Conservation (phyloP, 2,329 filamentous ascomycete genomes). For the Sclerotinia subarctica region DNA sequence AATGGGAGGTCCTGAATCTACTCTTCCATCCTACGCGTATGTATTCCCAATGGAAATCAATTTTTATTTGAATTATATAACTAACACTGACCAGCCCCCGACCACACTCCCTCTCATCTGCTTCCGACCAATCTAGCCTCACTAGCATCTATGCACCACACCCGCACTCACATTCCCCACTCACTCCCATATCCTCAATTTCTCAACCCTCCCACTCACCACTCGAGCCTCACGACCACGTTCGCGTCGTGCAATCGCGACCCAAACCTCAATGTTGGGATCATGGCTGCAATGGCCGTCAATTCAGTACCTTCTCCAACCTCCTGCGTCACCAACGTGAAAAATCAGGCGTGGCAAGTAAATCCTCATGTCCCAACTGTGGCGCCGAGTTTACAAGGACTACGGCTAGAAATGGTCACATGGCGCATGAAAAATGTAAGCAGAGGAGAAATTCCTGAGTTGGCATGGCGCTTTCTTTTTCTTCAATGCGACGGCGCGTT, state of each 20-base stretch:
- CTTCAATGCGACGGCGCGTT: neutral
- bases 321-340: slow-evolving; percentile 88
- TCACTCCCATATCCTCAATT: slow-evolving; percentile 3
- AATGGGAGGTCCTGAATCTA: slow-evolving; percentile 25
- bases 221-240: slow-evolving; percentile 41
- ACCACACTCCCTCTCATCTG: slow-evolving; percentile 36
- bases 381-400: slow-evolving; percentile 92
- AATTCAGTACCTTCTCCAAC: slow-evolving; percentile 97
- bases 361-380: slow-evolving; percentile 86
- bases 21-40: slow-evolving; percentile 33
- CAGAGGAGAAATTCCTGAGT: slow-evolving; percentile 51
- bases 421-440: slow-evolving; percentile 89
- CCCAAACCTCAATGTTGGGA: slow-evolving; percentile 98
- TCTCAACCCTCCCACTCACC: slow-evolving; percentile 10
- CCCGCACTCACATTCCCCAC: slow-evolving; percentile 19
- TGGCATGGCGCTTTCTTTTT: neutral
- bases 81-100: slow-evolving; percentile 25
- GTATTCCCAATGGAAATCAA: slow-evolving; percentile 9
- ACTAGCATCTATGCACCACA: slow-evolving; percentile 31
- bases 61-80: slow-evolving; percentile 4
- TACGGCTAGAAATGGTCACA: slow-evolving; percentile 81
- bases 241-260: slow-evolving; percentile 69
- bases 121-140: slow-evolving; percentile 32
- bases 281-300: slow-evolving; percentile 90
- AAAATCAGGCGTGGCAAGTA: slow-evolving; percentile 86